A percentile compares a stretch with the other conserved stretches of the same genome.
phyloP scores from a whole-genome alignment of 495 filamentous ascomycete genomes.

The Penicillium daleae region DNA sequence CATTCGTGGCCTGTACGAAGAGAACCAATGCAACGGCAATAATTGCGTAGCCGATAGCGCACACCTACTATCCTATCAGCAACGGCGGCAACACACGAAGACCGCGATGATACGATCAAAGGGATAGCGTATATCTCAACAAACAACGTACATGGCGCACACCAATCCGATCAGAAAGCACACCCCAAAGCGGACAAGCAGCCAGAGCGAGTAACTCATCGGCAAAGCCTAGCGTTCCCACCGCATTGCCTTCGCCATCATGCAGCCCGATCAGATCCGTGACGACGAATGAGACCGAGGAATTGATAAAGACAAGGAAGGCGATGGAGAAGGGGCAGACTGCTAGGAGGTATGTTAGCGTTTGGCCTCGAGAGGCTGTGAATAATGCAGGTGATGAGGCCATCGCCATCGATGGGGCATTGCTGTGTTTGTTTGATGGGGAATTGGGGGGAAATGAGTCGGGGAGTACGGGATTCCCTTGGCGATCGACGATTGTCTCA shows the following conservation, averaged over 20 bases:
- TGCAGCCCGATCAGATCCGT: conserved; percentile 83
- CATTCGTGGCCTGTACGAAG: conserved; percentile 82
- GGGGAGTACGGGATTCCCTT: neutral
- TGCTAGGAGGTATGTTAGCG: conserved; percentile 80
- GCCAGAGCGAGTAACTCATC: conserved; percentile 91
- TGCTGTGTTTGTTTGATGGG: conserved; percentile 4
- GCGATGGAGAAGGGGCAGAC: conserved; percentile 95
- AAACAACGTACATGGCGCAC: conserved; percentile 66
- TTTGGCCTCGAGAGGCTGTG: conserved; percentile 73
- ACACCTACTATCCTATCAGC: conserved; percentile 54
- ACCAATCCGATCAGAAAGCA: conserved; percentile 86
- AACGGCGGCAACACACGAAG: neutral
- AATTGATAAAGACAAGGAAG: conserved; percentile 97
- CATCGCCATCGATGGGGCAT: conserved; percentile 34
- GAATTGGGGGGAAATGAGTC: conserved; percentile 2
- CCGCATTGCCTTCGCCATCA: conserved; percentile 80
- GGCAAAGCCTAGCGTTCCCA: conserved; percentile 92
- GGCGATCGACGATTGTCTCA: conserved; percentile 11
- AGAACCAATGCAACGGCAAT: conserved; percentile 75
- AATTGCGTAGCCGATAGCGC: conserved; percentile 75
- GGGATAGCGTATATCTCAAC: neutral
- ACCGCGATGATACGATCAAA: neutral
- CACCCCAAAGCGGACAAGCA: conserved; percentile 90
- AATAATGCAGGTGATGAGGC: conserved; percentile 47
- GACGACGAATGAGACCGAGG: conserved; percentile 89